These are phyloP conservation scores for Psilocybe tampanensis DNA, from an alignment of 768 basidiomycete genomes.

Conservation along the genomic window DNA sequence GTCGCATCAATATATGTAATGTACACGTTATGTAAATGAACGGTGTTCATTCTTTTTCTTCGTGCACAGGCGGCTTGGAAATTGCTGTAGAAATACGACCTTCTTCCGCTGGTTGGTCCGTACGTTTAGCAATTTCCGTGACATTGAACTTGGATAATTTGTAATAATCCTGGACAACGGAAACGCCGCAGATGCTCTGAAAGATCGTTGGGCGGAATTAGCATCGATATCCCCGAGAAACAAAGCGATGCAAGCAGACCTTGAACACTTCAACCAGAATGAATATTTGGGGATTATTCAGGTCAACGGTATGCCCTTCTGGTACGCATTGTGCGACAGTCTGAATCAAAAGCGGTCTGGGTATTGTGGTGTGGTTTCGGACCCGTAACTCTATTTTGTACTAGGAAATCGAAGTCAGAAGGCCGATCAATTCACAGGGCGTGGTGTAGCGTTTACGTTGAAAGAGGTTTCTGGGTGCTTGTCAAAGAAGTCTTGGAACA, in stretches of 20 bases:
- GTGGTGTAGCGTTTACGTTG: slow-evolving; percentile 39
- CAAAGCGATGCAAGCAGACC: slow-evolving; percentile 41
- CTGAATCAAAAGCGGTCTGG: slow-evolving; percentile 62
- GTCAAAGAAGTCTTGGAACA: slow-evolving; percentile 56
- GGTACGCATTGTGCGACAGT: slow-evolving; percentile 74
- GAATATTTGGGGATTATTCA: slow-evolving; percentile 70
- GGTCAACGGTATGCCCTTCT: slow-evolving; percentile 63
- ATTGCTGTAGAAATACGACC: neutral
- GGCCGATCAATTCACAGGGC: neutral
- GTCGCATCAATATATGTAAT: neutral
- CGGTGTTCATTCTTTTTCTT: neutral
- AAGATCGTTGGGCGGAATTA: neutral
- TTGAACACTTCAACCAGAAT: slow-evolving; percentile 85
- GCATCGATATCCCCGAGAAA: neutral
- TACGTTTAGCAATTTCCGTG: slow-evolving; percentile 64
- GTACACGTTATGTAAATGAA: neutral
- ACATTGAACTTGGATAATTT: slow-evolving; percentile 77
- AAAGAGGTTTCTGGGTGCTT: slow-evolving; percentile 45
- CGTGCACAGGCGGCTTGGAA: slow-evolving; percentile 1
- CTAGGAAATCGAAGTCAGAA: slow-evolving; percentile 36
- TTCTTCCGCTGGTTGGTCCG: slow-evolving; percentile 27
- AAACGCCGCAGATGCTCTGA: slow-evolving; percentile 78
- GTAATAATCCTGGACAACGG: slow-evolving; percentile 75
- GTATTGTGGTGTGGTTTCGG: slow-evolving; percentile 75
- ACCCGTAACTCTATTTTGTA: slow-evolving; percentile 81